A percentile compares a stretch with the other conserved stretches of the same genome.
Evolutionary conservation across 2,329 filamentous ascomycete genomes (phyloP).

Genomic region (Lecanicillium sp.): DNA sequence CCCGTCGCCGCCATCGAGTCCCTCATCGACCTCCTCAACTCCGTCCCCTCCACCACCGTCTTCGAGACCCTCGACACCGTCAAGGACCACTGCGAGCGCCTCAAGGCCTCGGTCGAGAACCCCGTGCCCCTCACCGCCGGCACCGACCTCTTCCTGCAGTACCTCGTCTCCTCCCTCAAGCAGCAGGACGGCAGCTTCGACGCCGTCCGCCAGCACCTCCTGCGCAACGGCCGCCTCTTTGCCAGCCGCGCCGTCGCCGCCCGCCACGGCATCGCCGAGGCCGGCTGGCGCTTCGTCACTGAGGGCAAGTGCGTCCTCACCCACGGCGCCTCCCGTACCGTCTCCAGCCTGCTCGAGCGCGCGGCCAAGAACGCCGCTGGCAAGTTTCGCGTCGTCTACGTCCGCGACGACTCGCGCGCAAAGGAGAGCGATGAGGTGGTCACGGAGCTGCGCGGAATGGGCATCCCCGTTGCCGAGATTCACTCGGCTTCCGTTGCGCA

Average conservation of each 20-base stretch:
- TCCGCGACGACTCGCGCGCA: constrained; percentile 47
- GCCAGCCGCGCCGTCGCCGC: constrained; percentile 80
- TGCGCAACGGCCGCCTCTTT: constrained; percentile 81
- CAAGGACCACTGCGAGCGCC: constrained; percentile 64
- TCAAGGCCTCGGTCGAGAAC: constrained; percentile 76
- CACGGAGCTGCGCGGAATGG: constrained; percentile 59
- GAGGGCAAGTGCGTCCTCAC: constrained; percentile 81
- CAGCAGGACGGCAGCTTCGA: constrained; percentile 58
- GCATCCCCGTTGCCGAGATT: constrained; percentile 67
- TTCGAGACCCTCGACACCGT: constrained; percentile 89
- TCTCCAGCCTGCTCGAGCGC: constrained; percentile 66
- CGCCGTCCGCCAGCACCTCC: constrained; percentile 70
- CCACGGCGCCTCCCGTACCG: constrained; percentile 79
- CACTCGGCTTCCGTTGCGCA: constrained; percentile 65
- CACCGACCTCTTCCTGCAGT: constrained; percentile 92
- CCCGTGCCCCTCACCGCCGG: constrained; percentile 88
- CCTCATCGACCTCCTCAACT: constrained; percentile 76
- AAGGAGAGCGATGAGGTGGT: constrained; percentile 66
- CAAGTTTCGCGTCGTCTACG: constrained; percentile 80
- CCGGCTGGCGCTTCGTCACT: constrained; percentile 69
- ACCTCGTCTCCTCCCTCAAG: constrained; percentile 70
- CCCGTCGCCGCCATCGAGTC: constrained; percentile 91
- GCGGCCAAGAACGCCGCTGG: constrained; percentile 51
- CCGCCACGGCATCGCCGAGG: constrained; percentile 72
- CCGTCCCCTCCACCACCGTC: constrained; percentile 75